phyloP scores from a whole-genome alignment of 2,329 filamentous ascomycete species.

The Neonectria faginata region DNA sequence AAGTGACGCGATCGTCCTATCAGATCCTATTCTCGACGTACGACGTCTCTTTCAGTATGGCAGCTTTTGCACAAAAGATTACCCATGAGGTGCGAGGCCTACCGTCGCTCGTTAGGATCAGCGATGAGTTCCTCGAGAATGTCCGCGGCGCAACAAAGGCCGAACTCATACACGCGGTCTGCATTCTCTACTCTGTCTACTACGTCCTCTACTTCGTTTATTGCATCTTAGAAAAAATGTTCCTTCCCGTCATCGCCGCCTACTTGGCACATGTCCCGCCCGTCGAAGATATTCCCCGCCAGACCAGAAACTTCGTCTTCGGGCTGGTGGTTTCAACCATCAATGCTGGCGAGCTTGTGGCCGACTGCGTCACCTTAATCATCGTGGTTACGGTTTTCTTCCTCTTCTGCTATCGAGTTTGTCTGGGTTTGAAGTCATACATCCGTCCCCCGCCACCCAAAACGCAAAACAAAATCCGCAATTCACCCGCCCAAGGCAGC shows the following conservation, averaged over 20 bases:
- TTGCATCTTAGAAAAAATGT: neutral
- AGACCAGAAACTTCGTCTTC: neutral
- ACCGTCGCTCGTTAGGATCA: neutral
- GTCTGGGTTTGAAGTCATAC: neutral
- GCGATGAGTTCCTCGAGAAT: neutral
- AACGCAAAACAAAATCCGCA: neutral
- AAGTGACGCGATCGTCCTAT: neutral
- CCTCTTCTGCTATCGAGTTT: neutral
- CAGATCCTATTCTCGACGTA: neutral
- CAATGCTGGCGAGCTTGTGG: neutral
- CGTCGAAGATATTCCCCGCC: neutral
- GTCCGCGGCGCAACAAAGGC: neutral
- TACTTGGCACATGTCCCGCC: neutral
- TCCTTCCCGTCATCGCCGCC: neutral
- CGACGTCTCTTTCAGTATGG: neutral
- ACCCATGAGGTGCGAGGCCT: neutral
- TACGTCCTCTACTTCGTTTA: neutral
- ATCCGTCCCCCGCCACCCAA: neutral
- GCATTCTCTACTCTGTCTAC: neutral
- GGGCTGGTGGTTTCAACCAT: neutral
- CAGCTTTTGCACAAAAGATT: neutral
- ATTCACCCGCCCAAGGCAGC: neutral
- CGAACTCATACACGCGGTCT: neutral
- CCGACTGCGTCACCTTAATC: neutral
- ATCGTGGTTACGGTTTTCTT: neutral